Evolutionary conservation across 352 stramenopile species (phyloP).

Genomic region (Globisporangium spinosum): DNA sequence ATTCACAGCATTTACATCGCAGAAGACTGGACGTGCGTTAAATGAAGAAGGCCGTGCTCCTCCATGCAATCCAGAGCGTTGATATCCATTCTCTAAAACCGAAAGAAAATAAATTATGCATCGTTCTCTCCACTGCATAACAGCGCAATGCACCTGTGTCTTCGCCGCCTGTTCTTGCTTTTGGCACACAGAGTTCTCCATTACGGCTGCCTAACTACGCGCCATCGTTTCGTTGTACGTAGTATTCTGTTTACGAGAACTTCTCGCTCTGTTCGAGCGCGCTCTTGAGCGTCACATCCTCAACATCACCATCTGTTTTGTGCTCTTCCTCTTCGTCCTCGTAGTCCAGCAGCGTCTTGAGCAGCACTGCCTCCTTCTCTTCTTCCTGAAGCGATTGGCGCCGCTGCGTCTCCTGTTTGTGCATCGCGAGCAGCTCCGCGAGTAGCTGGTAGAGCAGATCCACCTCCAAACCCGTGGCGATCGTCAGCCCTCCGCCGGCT

Average conservation of each 20-base stretch:
- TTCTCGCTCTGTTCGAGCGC: constrained; percentile 8
- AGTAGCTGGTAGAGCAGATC: constrained; percentile 73
- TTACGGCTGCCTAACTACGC: not conserved
- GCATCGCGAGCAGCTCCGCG: constrained; percentile 55
- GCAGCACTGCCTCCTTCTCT: constrained; percentile 36
- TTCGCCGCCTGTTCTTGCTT: not conserved
- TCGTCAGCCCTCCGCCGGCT: constrained; percentile 41
- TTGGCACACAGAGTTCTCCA: not conserved
- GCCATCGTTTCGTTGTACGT: not conserved
- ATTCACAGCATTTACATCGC: not conserved
- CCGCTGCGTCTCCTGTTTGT: constrained; percentile 32
- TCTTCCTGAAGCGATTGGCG: constrained; percentile 22
- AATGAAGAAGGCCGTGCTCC: not conserved
- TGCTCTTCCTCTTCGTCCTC: constrained; percentile 56
- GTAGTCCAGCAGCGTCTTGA: constrained; percentile 51
- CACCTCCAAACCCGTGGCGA: constrained; percentile 74
- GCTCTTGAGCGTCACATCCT: constrained; percentile 11
- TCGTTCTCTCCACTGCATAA: not conserved
- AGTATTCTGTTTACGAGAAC: not conserved
- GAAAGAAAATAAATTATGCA: not conserved
- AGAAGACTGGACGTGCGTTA: not conserved
- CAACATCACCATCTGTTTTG: constrained; percentile 34
- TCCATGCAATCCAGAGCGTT: not conserved
- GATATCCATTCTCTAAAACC: not conserved
- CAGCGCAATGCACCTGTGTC: not conserved